Evolutionary conservation across 83 land plant genomes (phyloP).

Genomic region (Larix sibirica): DNA sequence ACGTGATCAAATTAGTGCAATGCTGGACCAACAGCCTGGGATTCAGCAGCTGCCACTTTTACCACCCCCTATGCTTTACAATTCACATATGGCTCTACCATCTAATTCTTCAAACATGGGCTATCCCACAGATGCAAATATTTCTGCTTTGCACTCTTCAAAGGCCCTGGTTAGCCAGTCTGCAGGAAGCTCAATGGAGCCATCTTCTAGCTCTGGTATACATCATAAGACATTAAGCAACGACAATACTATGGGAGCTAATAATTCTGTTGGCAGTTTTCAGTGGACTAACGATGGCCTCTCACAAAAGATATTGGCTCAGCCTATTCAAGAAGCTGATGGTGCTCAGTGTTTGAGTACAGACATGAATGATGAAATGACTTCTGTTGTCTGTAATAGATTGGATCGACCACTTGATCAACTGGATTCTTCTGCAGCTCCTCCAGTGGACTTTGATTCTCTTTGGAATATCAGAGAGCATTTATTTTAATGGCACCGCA

Average conservation of each 20-base stretch:
- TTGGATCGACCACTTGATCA: neutral
- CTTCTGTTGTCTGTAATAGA: neutral
- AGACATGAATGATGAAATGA: neutral
- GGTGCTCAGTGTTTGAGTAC: slow-evolving; percentile 1
- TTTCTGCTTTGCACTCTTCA: neutral
- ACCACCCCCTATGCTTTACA: neutral
- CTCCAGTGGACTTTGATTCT: slow-evolving; percentile 8
- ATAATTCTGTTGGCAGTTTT: neutral
- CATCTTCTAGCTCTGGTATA: neutral
- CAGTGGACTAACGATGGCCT: neutral
- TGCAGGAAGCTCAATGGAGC: neutral
- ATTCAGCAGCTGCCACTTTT: neutral
- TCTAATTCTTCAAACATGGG: neutral
- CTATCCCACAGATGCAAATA: too few species aligned
- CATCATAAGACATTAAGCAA: neutral
- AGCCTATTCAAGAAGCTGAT: neutral
- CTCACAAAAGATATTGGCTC: too few species aligned
- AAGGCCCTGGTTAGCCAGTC: neutral
- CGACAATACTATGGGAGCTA: neutral
- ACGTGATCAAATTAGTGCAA: neutral
- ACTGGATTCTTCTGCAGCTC: slow-evolving; percentile 12
- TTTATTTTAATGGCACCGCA: neutral
- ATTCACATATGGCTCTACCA: neutral
- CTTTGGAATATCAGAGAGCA: slow-evolving; percentile 14
- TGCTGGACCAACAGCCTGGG: neutral